A percentile compares a stretch with the other conserved stretches of the same genome.
These are phyloP conservation scores for Blastocystis sp. DNA, from an alignment of 352 stramenopile species.

Conservation along the genomic window DNA sequence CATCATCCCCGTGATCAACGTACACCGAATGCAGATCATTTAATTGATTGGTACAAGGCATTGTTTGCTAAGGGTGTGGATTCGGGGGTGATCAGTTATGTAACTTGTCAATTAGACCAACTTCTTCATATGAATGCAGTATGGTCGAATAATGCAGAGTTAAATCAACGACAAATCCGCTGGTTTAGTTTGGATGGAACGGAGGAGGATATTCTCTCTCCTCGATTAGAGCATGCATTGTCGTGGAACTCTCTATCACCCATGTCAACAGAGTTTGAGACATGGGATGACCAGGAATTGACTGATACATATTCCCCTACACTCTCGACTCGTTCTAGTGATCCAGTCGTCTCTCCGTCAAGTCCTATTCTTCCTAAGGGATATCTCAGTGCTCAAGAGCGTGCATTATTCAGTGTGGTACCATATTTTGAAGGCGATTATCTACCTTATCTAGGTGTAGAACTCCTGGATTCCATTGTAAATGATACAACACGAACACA, in stretches of 20 bases:
- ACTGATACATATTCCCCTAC: neutral
- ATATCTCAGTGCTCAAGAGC: neutral
- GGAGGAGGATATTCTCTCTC: neutral
- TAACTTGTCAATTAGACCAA: constrained; percentile 17
- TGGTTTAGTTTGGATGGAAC: neutral
- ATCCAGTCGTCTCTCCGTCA: neutral
- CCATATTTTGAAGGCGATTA: constrained; percentile 56
- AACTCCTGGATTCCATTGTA: constrained; percentile 17
- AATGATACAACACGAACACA: neutral
- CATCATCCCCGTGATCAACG: constrained; percentile 81
- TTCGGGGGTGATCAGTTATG: neutral
- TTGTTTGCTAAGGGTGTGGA: constrained; percentile 65
- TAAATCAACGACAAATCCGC: neutral
- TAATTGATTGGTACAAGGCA: constrained; percentile 79
- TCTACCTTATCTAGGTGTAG: constrained; percentile 19
- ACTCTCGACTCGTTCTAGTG: neutral
- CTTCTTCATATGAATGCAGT: constrained; percentile 38
- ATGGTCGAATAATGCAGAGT: neutral
- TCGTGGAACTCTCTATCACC: neutral
- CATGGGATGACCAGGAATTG: neutral
- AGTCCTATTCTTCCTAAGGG: neutral
- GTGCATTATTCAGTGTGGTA: neutral
- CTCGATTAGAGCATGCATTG: neutral
- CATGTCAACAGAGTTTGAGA: neutral
- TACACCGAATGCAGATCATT: constrained; percentile 76